Base-by-base conservation (phyloP, 108 stramenopile species). In the Cyclotella choctawhatcheeana region DNA sequence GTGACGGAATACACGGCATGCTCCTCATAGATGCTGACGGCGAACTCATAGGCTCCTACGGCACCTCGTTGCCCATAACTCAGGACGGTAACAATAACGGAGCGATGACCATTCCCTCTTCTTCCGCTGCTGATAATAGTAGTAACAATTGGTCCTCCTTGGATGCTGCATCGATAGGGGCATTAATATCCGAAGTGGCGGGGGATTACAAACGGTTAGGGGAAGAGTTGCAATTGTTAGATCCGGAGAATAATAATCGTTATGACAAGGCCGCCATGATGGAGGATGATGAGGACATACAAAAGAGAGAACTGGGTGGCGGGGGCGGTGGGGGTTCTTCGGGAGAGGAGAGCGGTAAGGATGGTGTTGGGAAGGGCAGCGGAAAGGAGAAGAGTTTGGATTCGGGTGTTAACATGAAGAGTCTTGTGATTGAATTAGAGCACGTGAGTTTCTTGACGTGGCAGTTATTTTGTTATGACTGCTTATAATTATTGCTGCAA, bases 181-280 rank as follows among this genome's bases (percentile, higher is more conserved):
- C 93, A 17, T 63, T 94, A 12, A 78, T 91, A 47, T 85, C 93
- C 14, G 93, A 94, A 52, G 87, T 94, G 58, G 85, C 85, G 37
- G 71, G 74, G 6, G 88, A 89, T 76, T 89, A 89, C 52, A 71
- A 62, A 20, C 84, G 86, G 1, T 34, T 85, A 59, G 88, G 88
- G 17, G 79, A 84, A 64, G 85, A 86, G 40, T 71, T 84, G 59
- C 20, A 55, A 20, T 44, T 76, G 21, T 73, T 84, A 40, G 81
- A 84, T 82, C 80, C 84, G 12, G 83, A 79, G 47, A 80, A 79
- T 44, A 74, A 85, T 50, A 48, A 27, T 52, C 52, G 45, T n/a
- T 40, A 31, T 20, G 50, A 25, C 32, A 64, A 74, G 43, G 58
- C n/a, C n/a, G n/a, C n/a, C n/a, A n/a, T n/a, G n/a, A 20, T 32